These are phyloP conservation scores for Misopates orontium DNA, from an alignment of 257 asterid species.

Conservation along the genomic window DNA sequence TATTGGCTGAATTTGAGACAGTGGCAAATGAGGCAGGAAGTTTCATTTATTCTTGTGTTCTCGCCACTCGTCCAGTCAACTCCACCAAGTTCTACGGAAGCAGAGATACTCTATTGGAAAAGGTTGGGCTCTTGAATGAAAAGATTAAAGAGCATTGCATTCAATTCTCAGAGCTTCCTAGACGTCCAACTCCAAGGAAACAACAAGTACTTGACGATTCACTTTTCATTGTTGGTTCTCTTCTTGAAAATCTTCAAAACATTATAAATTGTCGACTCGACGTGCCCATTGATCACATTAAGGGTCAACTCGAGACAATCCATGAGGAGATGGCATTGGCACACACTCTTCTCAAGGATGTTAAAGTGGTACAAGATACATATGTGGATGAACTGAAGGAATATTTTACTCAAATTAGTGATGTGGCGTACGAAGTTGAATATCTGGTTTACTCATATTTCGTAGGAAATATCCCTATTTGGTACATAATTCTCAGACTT, in stretches of 20 bases:
- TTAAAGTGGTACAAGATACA: too few species aligned
- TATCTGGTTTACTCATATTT: neutral
- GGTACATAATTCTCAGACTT: too few species aligned
- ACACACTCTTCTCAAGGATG: conserved; percentile 2
- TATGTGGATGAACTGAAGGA: neutral
- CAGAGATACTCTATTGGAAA: neutral
- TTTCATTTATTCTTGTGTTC: neutral
- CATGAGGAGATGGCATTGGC: neutral
- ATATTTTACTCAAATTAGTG: neutral
- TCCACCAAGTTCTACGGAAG: neutral
- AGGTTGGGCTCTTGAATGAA: neutral
- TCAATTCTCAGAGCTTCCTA: conserved; percentile 5
- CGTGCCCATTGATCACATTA: neutral
- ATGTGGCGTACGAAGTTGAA: conserved; percentile 16
- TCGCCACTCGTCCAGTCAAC: neutral
- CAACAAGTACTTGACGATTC: neutral
- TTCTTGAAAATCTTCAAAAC: conserved; percentile 6
- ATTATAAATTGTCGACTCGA: neutral
- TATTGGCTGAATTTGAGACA: too few species aligned
- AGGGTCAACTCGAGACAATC: neutral
- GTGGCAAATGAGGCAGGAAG: neutral
- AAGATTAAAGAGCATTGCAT: conserved; percentile 9
- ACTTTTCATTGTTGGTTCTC: conserved; percentile 1
- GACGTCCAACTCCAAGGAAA: too few species aligned
- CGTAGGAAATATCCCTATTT: too few species aligned